A percentile compares a stretch with the other conserved stretches of the same genome.
Evolutionary conservation across 2,329 filamentous ascomycete species (phyloP).

Genomic region (Blumeria graminis): DNA sequence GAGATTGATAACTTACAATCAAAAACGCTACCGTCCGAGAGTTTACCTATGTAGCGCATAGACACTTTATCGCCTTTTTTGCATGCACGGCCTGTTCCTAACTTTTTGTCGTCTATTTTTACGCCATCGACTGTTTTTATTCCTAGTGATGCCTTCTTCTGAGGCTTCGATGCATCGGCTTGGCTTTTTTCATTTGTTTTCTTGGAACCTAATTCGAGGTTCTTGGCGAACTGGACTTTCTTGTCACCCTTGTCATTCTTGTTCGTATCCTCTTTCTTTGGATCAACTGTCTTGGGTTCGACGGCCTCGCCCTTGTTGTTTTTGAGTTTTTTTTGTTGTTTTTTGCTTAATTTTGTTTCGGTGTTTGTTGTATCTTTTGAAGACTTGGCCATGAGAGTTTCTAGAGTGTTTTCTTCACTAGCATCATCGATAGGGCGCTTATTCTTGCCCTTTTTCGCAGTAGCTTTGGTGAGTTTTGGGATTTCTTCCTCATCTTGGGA

Average conservation of each 20-base stretch:
- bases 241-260: constrained; percentile 45
- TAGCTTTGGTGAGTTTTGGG: constrained; percentile 28
- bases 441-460: constrained; percentile 44
- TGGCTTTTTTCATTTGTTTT: constrained; percentile 30
- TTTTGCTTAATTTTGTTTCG: constrained; percentile 70
- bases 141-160: constrained; percentile 30
- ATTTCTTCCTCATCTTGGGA: constrained; percentile 48
- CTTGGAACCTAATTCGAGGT: constrained; percentile 90
- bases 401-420: constrained; percentile 42
- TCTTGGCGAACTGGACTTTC: constrained; percentile 98
- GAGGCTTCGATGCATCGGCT: constrained; percentile 25
- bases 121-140: constrained; percentile 71
- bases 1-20: constrained; percentile 38
- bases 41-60: constrained; percentile 97
- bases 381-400: constrained; percentile 64
- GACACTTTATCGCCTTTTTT: constrained; percentile 81
- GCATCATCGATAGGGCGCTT: constrained; percentile 65
- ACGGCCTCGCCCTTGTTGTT: constrained; percentile 90
- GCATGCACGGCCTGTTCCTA: constrained; percentile 58
- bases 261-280: constrained; percentile 28
- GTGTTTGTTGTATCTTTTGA: constrained; percentile 28
- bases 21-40: constrained; percentile 81
- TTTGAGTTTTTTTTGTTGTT: constrained; percentile 94
- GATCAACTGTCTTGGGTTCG: constrained; percentile 28
- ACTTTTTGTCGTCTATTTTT: constrained; percentile 84